Conservation (phyloP, 169 alveolate species). For the Cryptosporidium ubiquitum region DNA sequence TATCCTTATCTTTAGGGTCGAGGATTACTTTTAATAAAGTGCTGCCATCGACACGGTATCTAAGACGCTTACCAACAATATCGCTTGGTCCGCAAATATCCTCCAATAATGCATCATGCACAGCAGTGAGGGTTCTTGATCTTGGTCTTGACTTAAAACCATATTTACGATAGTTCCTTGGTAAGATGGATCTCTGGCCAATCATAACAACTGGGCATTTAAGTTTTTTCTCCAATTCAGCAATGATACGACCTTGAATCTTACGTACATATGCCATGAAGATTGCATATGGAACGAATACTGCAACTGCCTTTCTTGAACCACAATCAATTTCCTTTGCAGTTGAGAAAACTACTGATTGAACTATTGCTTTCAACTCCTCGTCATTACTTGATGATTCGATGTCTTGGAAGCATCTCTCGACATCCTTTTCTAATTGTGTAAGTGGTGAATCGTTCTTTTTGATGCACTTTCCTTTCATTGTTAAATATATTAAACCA, state of each 20-base stretch:
- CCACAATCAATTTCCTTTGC: constrained; percentile 86
- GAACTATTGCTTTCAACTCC: constrained; percentile 86
- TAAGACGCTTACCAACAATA: constrained; percentile 91
- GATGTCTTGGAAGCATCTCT: constrained; percentile 85
- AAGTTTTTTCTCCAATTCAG: constrained; percentile 94
- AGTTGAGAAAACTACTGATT: constrained; percentile 84
- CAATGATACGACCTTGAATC: constrained; percentile 89
- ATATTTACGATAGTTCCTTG: constrained; percentile 86
- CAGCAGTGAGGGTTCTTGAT: constrained; percentile 94
- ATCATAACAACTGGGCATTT: constrained; percentile 92
- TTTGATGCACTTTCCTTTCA: constrained; percentile 67
- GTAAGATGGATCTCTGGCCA: constrained; percentile 90
- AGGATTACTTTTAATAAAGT: constrained; percentile 91
- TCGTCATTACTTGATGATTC: constrained; percentile 85
- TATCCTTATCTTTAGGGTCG: constrained; percentile 95
- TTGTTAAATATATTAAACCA: constrained; percentile 16
- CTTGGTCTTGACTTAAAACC: constrained; percentile 93
- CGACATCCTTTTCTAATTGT: constrained; percentile 84
- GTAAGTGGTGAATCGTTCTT: constrained; percentile 59
- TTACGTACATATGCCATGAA: constrained; percentile 86
- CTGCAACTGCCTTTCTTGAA: constrained; percentile 87
- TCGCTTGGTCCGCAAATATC: constrained; percentile 95
- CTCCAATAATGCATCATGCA: constrained; percentile 95
- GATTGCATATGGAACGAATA: constrained; percentile 88
- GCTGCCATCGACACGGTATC: constrained; percentile 94